Evolutionary conservation across 2,329 filamentous ascomycete genomes (phyloP).

Genomic region (Blastomyces gilchristii): DNA sequence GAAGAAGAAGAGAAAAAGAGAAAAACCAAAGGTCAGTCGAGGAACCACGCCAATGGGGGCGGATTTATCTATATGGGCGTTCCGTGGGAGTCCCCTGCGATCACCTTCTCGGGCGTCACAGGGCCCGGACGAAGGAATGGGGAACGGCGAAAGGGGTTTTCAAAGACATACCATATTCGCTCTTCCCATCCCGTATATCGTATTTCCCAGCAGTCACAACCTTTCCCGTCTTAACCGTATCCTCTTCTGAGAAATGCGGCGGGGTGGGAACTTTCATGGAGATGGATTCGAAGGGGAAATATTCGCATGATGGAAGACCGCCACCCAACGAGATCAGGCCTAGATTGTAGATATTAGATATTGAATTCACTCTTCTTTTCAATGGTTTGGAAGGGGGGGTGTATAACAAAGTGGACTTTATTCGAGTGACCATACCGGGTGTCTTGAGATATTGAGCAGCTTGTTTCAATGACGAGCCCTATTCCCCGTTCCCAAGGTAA

Average conservation of each 20-base stretch:
- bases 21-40: not conserved
- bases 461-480: slow-evolving; percentile 66
- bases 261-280: slow-evolving; percentile 60
- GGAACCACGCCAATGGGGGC: not conserved
- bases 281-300: slow-evolving; percentile 83
- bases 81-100: slow-evolving; percentile 45
- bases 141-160: slow-evolving; percentile 48
- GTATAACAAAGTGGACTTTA: not conserved
- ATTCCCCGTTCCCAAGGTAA: slow-evolving; percentile 10
- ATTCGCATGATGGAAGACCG: slow-evolving; percentile 75
- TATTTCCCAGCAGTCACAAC: slow-evolving; percentile 67
- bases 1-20: not conserved
- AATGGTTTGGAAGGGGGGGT: not conserved
- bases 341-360: slow-evolving; percentile 11
- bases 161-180: slow-evolving; percentile 37
- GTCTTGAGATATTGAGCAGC: slow-evolving; percentile 70
- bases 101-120: slow-evolving; percentile 37
- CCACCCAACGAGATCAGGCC: slow-evolving; percentile 84
- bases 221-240: slow-evolving; percentile 51
- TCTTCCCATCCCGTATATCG: slow-evolving; percentile 58
- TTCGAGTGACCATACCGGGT: slow-evolving; percentile 42
- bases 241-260: slow-evolving; percentile 60
- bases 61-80: slow-evolving; percentile 19
- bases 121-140: slow-evolving; percentile 31
- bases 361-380: slow-evolving; percentile 8